phyloP scores from a whole-genome alignment of 768 basidiomycete species.

The Serendipita sp. region DNA sequence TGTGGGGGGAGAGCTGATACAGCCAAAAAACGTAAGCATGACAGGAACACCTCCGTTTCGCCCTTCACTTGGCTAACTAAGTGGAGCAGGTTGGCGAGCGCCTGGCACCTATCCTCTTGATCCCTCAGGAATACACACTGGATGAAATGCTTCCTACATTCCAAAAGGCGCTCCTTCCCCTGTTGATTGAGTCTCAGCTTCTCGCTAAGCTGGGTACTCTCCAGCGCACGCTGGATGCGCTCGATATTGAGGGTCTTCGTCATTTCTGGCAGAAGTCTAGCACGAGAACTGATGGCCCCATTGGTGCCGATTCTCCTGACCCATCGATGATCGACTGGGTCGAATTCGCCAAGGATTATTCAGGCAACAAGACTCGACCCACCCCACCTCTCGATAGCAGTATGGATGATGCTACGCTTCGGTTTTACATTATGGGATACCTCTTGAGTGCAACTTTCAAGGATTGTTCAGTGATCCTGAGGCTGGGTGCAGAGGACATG shows the following conservation, averaged over 20 bases:
- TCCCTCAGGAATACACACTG: slow-evolving; percentile 5
- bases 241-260: slow-evolving; percentile 71
- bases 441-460: slow-evolving; percentile 89
- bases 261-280: slow-evolving; percentile 14
- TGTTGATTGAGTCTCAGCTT: slow-evolving; percentile 35
- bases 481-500: slow-evolving; percentile 14
- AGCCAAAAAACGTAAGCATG: slow-evolving; percentile 38
- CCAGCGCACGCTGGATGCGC: slow-evolving; percentile 60
- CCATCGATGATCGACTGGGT: slow-evolving; percentile 51
- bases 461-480: slow-evolving; percentile 71
- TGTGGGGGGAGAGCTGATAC: slow-evolving; percentile 40
- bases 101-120: background rate
- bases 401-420: slow-evolving; percentile 25
- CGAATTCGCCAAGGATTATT: slow-evolving; percentile 42
- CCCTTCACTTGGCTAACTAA: too few species aligned
- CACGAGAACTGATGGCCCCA: slow-evolving; percentile 4
- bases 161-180: slow-evolving; percentile 29
- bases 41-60: background rate
- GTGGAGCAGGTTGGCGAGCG: background rate
- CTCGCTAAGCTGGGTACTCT: slow-evolving; percentile 39
- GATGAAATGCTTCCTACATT: slow-evolving; percentile 34
- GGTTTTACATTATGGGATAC: slow-evolving; percentile 55
- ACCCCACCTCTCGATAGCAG: slow-evolving; percentile 24
- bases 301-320: slow-evolving; percentile 21
- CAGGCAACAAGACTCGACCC: slow-evolving; percentile 15